Conservation (phyloP, 306 rosid species). For the Pyrus pyrifolia region DNA sequence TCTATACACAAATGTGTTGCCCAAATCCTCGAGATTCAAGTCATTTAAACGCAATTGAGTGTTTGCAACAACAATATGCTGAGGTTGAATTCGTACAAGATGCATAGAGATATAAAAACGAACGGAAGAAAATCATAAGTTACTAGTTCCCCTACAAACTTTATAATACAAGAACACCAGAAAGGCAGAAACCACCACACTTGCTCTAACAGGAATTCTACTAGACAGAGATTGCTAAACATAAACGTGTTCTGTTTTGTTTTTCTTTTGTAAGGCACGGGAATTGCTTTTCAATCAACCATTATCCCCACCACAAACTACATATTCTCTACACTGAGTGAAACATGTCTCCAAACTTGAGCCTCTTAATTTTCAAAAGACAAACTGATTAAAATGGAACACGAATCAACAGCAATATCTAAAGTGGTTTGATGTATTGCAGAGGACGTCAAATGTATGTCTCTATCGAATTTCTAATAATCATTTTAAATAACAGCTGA, state of each 20-base stretch:
- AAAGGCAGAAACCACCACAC: neutral
- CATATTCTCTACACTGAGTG: neutral
- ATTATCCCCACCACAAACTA: neutral
- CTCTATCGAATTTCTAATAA: neutral
- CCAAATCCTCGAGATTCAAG: neutral
- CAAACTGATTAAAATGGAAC: too few relatives aligned
- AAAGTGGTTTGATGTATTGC: neutral
- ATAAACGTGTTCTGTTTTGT: too few relatives aligned
- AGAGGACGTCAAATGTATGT: neutral
- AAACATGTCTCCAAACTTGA: neutral
- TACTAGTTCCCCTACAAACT: neutral
- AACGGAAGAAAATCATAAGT: too few relatives aligned
- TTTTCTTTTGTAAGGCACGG: too few relatives aligned
- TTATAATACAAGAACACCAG: neutral
- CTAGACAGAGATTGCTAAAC: neutral
- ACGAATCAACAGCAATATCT: neutral
- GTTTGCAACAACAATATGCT: neutral
- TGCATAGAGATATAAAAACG: neutral
- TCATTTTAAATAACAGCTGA: neutral
- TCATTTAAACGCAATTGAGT: neutral
- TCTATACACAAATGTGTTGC: neutral
- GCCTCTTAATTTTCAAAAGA: neutral
- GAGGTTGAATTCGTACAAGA: neutral
- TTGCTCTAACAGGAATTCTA: neutral
- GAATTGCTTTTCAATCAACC: neutral